Conservation (phyloP, 805 yeast genomes). For the Metschnikowia lochheadii region DNA sequence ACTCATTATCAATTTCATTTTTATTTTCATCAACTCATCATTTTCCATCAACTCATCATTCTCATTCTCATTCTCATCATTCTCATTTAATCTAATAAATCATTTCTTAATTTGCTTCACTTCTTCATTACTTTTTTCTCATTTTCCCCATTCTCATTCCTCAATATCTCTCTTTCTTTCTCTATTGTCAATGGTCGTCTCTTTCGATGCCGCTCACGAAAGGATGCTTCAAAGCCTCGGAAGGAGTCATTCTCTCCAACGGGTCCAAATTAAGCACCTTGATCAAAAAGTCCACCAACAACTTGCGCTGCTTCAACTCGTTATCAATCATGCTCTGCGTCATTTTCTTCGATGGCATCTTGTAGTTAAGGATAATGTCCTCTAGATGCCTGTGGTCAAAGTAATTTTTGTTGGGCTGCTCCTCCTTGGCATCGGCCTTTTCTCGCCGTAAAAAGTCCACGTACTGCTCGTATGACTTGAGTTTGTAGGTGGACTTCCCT, state of each 20-base stretch:
- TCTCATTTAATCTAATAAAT: no score
- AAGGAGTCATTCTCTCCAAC: constrained; percentile 94
- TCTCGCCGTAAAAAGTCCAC: constrained; percentile 23
- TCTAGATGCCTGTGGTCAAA: constrained; percentile 60
- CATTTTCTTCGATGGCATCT: constrained; percentile 58
- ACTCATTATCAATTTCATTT: no score
- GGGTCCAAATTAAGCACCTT: constrained; percentile 85
- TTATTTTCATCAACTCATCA: no score
- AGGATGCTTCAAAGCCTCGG: constrained; percentile 89
- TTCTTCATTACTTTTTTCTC: no score
- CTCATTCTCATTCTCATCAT: no score
- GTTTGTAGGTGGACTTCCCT: constrained; percentile 28
- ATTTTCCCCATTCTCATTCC: not conserved
- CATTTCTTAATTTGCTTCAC: no score
- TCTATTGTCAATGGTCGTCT: not conserved
- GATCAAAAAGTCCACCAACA: constrained; percentile 69
- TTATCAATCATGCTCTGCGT: constrained; percentile 52
- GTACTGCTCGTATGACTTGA: constrained; percentile 37
- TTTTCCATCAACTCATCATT: no score
- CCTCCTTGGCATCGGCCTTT: constrained; percentile 40
- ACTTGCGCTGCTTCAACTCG: constrained; percentile 68
- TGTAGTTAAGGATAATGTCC: constrained; percentile 75
- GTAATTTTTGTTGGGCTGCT: constrained; percentile 81
- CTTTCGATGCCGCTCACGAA: constrained; percentile 50
- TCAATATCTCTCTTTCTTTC: not conserved